Conservation (phyloP, 768 basidiomycete genomes). For the Trametes meyenii region DNA sequence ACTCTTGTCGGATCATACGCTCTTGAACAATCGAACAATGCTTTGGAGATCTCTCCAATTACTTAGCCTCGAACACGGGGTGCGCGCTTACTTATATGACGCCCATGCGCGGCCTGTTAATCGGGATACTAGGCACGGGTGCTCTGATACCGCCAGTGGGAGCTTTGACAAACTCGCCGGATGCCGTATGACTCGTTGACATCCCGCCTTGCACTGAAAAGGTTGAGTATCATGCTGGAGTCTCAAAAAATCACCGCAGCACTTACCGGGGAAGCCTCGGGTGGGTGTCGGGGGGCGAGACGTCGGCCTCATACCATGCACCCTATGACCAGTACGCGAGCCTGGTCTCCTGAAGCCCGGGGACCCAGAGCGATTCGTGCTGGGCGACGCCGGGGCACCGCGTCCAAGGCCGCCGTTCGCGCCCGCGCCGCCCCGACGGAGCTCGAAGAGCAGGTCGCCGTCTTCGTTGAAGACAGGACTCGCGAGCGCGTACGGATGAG, state of each 20-base stretch:
- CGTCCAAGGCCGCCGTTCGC: neutral
- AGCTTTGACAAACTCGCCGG: neutral
- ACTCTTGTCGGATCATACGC: no score
- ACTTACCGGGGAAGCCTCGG: neutral
- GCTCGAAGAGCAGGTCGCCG: conserved; percentile 37
- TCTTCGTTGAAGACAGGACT: conserved; percentile 35
- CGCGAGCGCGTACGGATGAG: conserved; percentile 32
- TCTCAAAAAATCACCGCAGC: no score
- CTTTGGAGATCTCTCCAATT: no score
- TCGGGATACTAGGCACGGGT: neutral
- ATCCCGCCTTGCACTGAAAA: neutral
- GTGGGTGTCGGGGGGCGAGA: neutral
- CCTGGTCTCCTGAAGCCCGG: neutral
- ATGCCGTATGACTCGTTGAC: neutral
- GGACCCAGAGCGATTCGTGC: neutral
- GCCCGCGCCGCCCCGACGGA: conserved; percentile 20
- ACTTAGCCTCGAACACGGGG: no score
- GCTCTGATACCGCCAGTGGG: neutral
- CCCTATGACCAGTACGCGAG: neutral
- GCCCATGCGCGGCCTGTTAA: neutral
- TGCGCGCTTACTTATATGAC: neutral
- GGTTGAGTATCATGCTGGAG: neutral
- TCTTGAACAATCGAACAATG: no score
- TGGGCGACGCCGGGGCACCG: neutral
- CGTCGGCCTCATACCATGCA: neutral